Base-by-base conservation (phyloP, 2,329 filamentous ascomycete species). In the Pyrenophora graminea region DNA sequence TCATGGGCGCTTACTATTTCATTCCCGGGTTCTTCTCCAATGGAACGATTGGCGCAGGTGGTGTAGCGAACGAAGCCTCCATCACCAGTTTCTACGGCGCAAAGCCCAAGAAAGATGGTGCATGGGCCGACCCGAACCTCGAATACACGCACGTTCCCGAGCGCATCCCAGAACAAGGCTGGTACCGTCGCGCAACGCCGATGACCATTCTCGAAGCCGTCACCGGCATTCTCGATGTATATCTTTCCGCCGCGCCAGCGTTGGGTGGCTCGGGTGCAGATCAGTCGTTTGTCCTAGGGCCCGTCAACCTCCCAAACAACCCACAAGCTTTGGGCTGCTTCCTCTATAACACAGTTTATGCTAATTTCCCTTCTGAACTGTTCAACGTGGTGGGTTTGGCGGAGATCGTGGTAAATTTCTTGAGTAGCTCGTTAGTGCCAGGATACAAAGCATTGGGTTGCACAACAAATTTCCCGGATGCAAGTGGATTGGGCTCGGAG, bases 41-140 rank as follows among this genome's bases (percentile, higher is more conserved):
- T 45, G 61, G 61, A 17, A 63, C 59, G 10, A 54, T 62, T 23
- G 59, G 59, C 19, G 59, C 57, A 17, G 59, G 59, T 27, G 61
- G 61, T 21, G 25, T 63, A 18, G 61, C 61, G 13, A 64, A 64
- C 36, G 58, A 62, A 39, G 61, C 55, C 17, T 61, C 58, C 25
- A 56, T 64, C 39, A 59, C 59, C n/a, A 60, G 60, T 27, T 61
- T 64, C 54, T 59, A 61, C 39, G 61, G 61, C 13, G 61, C 61
- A 9, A 56, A 63, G 37, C 53, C 53, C n/a, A 48, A 36, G 1
- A 34, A 36, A 8, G 17, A 39, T 2, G 43, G 40, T n/a, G 50
- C 52, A 2, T 61, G 52, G 55, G 39, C 45, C 7, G 55, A 63
- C 25, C 48, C 51, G 3, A 37, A 49, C 18, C 51, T 59, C 12